Evolutionary conservation across 2,329 filamentous ascomycete species (phyloP), one percentile per base, ranked within the genome.

Genomic region (Penicillium italicum): DNA sequence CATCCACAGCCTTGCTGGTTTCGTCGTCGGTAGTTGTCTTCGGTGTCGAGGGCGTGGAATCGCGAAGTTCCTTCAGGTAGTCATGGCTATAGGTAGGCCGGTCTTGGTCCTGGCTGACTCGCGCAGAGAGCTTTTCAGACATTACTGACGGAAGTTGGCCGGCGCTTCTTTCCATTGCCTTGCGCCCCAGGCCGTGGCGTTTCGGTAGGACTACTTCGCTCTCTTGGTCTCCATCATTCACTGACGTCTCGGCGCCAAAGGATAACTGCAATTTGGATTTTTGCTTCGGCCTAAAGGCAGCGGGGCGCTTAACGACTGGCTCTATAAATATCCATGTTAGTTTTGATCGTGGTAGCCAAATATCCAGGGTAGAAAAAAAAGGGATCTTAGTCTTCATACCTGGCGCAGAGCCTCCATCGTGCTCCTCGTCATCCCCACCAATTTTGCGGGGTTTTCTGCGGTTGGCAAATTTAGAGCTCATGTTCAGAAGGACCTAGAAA

Each of bases 1-100:
- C 74, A 55, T 76, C 76, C 12, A 80, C 82, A 0, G 78, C 75
- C 66, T 86, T 85, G 2, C 80, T 79, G 74, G 85, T 63, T 38
- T 66, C 68, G 2, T 72, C 64, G 16, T 72, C 66, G 8, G 69
- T 63, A 11, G 54, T 58, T 9, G 58, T 82, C 59, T 84, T 87
- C 0, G 91, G 92, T 0, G 89, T 92, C 24, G 86, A 90, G 0
- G 91, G 91, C 0, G 92, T 97, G 12, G 90, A 91, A 56, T 86
- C 88, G 60, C 91, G 90, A 14, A 99, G 80, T 70, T 96, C 90
- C 33, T 89, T 86, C 20, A 99, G 80, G 62, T 93, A 90, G 64
- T 95, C 90, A 67, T 89, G 89, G 76, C 83, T 95, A 71, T 99
- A 97, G 56, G 78, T 88, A 0, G 91, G 91, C 36, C 88, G 80